Conservation (phyloP, 148 eudicot species). For the Camellia sinensis region DNA sequence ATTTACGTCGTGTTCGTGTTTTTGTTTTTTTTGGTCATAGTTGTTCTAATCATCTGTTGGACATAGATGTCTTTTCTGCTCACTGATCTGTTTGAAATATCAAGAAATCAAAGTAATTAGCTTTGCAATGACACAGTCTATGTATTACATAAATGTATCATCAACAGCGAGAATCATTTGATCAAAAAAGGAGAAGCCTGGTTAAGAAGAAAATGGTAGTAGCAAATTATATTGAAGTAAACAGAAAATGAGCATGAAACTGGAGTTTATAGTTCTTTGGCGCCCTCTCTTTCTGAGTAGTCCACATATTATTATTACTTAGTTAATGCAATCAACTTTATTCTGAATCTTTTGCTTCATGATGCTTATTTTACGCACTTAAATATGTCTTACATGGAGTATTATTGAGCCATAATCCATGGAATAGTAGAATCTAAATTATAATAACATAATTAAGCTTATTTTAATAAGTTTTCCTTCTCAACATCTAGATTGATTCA, state of each 20-base stretch:
- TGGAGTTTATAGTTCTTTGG: not conserved
- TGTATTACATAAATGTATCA: not conserved
- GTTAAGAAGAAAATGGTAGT: not conserved
- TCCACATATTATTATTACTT: not conserved
- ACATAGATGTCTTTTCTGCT: not conserved
- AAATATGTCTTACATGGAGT: not conserved
- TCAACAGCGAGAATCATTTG: not conserved
- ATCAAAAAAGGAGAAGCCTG: not conserved
- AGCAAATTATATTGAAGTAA: not conserved
- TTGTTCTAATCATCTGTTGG: not conserved
- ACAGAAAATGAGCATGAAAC: not conserved
- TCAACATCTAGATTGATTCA: not conserved
- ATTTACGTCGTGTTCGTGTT: conserved; percentile 2
- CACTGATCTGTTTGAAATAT: not conserved
- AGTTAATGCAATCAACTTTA: not conserved
- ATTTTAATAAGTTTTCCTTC: not conserved
- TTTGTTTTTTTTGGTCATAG: not conserved
- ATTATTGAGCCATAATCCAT: not conserved
- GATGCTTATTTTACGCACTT: not conserved
- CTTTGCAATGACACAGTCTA: not conserved
- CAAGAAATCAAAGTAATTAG: not conserved
- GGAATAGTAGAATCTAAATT: not conserved
- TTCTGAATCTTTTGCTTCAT: not conserved
- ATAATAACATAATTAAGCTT: not conserved
- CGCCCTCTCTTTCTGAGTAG: not conserved